phyloP scores from a whole-genome alignment of 208 protist genomes.

The Hexamita inflata region DNA sequence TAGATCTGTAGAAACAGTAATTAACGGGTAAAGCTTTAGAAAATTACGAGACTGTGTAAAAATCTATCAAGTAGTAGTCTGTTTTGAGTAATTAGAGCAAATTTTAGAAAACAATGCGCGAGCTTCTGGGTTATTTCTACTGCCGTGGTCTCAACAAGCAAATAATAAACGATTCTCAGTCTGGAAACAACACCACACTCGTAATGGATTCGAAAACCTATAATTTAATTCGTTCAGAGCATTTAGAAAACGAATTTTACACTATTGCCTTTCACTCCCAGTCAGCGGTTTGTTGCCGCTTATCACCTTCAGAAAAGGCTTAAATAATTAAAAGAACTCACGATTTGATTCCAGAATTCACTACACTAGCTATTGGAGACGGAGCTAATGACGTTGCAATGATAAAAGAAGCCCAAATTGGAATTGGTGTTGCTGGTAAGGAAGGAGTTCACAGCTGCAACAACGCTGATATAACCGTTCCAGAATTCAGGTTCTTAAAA shows the following conservation, averaged over 20 bases:
- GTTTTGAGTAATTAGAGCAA: too few species aligned
- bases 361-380: conserved; percentile 33
- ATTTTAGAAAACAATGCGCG: too few species aligned
- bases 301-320: conserved; percentile 17
- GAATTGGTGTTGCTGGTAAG: conserved; percentile 31
- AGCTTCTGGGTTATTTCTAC: too few species aligned
- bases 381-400: conserved; percentile 37
- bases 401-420: conserved; percentile 35
- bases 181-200: neutral
- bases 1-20: too few species aligned
- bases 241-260: neutral
- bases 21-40: neutral
- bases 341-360: neutral
- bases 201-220: neutral
- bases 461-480: conserved; percentile 23
- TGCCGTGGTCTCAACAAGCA: too few species aligned
- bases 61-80: neutral
- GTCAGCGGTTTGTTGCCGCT: conserved; percentile 18
- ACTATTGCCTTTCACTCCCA: neutral
- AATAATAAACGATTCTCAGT: neutral
- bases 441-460: conserved; percentile 30
- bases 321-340: neutral
- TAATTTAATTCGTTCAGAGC: neutral
- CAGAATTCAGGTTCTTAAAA: conserved; percentile 8
- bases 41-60: neutral